Conservation (phyloP, 139 green algal genomes). For the Closterium sp. region DNA sequence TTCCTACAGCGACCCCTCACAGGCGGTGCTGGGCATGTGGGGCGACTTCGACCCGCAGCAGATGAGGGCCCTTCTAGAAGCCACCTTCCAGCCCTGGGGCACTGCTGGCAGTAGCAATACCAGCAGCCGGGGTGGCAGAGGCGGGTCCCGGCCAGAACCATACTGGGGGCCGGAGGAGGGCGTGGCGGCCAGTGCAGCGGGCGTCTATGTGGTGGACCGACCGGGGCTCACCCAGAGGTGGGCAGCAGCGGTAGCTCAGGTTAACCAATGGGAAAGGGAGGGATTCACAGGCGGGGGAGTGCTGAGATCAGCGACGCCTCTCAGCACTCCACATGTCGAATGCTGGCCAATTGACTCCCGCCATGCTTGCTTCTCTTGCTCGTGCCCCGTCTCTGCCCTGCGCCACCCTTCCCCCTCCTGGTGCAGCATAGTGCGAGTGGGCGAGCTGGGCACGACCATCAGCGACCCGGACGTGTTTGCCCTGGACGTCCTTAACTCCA, state of each 20-base stretch:
- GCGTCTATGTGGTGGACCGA: constrained; percentile 32
- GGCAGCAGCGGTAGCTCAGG: too few relatives aligned
- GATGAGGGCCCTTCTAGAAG: constrained; percentile 18
- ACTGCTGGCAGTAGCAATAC: too few relatives aligned
- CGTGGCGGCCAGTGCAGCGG: not conserved
- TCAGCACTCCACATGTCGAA: not conserved
- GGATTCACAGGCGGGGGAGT: too few relatives aligned
- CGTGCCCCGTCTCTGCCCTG: not conserved
- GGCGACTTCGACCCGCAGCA: constrained; percentile 39
- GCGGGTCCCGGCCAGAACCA: not conserved
- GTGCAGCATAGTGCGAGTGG: constrained; percentile 42
- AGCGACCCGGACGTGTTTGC: constrained; percentile 35
- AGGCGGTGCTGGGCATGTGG: constrained; percentile 42
- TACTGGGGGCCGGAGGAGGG: constrained; percentile 16
- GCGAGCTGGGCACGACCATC: constrained; percentile 42
- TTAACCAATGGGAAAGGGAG: too few relatives aligned
- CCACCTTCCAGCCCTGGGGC: constrained; percentile 20
- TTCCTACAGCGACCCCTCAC: constrained; percentile 37
- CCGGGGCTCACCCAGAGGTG: constrained; percentile 44
- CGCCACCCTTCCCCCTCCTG: not conserved
- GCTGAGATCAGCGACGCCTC: too few relatives aligned
- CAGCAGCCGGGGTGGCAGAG: too few relatives aligned
- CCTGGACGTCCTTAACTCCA: constrained; percentile 47
- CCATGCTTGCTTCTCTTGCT: not conserved
- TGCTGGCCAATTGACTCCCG: not conserved